A percentile compares a stretch with the other conserved stretches of the same genome.
Evolutionary conservation across 2,329 filamentous ascomycete species (phyloP).

Genomic region (Cercospora sp.): DNA sequence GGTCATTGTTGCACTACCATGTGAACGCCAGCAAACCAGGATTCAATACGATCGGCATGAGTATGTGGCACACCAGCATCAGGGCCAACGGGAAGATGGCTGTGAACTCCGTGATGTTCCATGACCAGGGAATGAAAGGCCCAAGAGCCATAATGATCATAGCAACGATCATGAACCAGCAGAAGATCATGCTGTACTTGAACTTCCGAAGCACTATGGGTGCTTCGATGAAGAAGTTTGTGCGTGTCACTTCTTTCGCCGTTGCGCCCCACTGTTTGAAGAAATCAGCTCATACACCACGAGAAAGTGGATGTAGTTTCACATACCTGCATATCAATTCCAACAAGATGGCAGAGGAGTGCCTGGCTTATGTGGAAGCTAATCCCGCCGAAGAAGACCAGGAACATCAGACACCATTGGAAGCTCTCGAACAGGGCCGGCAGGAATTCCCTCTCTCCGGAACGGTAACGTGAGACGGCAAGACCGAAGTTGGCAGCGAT

Average conservation of each 20-base stretch:
- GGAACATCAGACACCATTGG: constrained; percentile 66
- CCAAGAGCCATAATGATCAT: constrained; percentile 67
- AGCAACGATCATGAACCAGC: constrained; percentile 56
- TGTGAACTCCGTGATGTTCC: constrained; percentile 53
- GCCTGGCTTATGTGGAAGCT: constrained; percentile 80
- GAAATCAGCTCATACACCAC: neutral
- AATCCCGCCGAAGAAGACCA: constrained; percentile 79
- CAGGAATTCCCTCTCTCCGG: constrained; percentile 55
- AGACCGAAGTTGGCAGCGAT: constrained; percentile 61
- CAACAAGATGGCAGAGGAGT: constrained; percentile 77
- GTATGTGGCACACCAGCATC: constrained; percentile 66
- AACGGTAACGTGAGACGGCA: constrained; percentile 63
- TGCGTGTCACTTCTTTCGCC: constrained; percentile 76
- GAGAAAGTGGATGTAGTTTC: neutral
- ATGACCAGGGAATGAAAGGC: constrained; percentile 63
- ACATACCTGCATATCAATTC: constrained; percentile 77
- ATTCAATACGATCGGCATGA: constrained; percentile 72
- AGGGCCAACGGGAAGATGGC: constrained; percentile 75
- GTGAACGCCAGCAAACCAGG: constrained; percentile 79
- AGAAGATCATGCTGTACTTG: constrained; percentile 69
- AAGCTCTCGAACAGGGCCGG: constrained; percentile 57
- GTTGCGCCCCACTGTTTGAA: constrained; percentile 60
- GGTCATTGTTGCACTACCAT: constrained; percentile 53
- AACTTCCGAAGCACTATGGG: constrained; percentile 77
- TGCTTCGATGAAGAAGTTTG: constrained; percentile 82